phyloP scores from a whole-genome alignment of 2,329 filamentous ascomycete genomes.

The Xylaria sp. region DNA sequence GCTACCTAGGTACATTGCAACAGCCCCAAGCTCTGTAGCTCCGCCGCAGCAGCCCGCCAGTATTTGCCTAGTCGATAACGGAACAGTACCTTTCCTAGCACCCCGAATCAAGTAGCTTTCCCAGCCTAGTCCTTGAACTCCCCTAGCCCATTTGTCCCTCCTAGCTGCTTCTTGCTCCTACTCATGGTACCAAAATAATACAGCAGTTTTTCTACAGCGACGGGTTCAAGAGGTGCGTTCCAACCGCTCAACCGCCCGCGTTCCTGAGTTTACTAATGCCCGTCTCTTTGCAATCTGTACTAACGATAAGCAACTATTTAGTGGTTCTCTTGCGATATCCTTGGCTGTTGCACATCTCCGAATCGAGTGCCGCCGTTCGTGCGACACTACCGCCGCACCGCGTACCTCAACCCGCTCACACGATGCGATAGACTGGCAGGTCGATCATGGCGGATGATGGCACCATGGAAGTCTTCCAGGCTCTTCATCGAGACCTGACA shows the following conservation, averaged over 20 bases:
- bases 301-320: background rate
- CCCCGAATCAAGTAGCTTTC: background rate
- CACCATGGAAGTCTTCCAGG: slow-evolving; percentile 80
- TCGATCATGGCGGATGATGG: slow-evolving; percentile 75
- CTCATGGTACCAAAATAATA: background rate
- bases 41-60: background rate
- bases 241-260: slow-evolving; percentile 8
- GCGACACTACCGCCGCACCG: slow-evolving; percentile 27
- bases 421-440: slow-evolving; percentile 58
- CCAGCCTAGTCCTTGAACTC: background rate
- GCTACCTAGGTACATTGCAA: background rate
- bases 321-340: background rate
- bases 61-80: background rate
- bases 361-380: slow-evolving; percentile 18
- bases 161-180: slow-evolving; percentile 4
- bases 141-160: background rate
- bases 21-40: background rate
- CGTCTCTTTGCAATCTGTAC: slow-evolving; percentile 3
- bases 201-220: slow-evolving; percentile 25
- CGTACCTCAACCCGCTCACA: slow-evolving; percentile 38
- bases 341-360: slow-evolving; percentile 7
- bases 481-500: slow-evolving; percentile 85
- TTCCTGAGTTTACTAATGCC: slow-evolving; percentile 9
- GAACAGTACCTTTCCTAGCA: slow-evolving; percentile 3
- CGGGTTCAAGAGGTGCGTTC: slow-evolving; percentile 1